Percentiles rank a stretch among this genome's conserved stretches.
Conservation (phyloP, 164 flowering plant genomes). For the Hamamelis virginiana region DNA sequence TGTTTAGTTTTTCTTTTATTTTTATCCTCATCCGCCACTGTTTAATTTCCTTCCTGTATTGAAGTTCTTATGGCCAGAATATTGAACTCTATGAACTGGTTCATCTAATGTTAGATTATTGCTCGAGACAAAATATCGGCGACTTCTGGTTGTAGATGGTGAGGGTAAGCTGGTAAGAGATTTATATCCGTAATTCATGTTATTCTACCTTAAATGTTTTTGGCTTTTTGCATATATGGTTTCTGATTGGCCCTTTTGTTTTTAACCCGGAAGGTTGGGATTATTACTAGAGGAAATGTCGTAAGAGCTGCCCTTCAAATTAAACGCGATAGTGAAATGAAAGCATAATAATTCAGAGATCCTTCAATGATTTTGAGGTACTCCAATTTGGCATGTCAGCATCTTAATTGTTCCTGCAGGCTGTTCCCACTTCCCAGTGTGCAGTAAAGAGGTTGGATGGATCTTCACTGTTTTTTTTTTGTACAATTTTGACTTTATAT, state of each 20-base stretch:
- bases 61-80: neutral
- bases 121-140: constrained; percentile 86
- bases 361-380: too few species aligned
- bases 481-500: too few species aligned
- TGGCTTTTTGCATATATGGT: too few species aligned
- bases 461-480: too few species aligned
- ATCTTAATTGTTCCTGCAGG: too few species aligned
- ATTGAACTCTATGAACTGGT: constrained; percentile 4
- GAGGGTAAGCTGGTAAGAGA: constrained; percentile 80
- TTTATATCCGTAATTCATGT: neutral
- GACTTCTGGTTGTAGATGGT: constrained; percentile 88
- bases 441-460: too few species aligned
- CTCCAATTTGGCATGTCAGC: too few species aligned
- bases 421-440: too few species aligned
- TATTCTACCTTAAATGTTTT: neutral
- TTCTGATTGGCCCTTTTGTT: constrained; percentile 7
- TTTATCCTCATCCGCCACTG: neutral
- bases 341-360: too few species aligned
- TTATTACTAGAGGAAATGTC: constrained; percentile 17
- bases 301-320: too few species aligned
- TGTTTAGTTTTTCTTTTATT: neutral
- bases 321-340: too few species aligned
- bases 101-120: constrained; percentile 50
- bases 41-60: neutral
- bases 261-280: constrained; percentile 57